phyloP scores from a whole-genome alignment of 108 stramenopile genomes.

The Pseudonitzschia delicatissima region DNA sequence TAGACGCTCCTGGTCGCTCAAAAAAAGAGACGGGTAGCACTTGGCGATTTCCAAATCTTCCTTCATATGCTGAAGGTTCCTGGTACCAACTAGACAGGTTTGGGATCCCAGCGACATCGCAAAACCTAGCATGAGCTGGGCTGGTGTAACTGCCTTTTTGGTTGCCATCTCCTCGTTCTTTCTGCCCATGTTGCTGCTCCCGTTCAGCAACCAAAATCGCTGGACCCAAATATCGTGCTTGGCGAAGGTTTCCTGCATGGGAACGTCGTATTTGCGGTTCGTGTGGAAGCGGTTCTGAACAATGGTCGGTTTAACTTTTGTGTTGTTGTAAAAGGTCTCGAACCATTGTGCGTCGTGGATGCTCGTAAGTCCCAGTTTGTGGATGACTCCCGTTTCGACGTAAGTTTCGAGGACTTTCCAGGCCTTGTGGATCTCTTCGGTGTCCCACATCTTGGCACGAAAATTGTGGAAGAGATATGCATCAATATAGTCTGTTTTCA shows the following conservation, averaged over 20 bases:
- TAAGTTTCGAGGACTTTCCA: slow-evolving; percentile 40
- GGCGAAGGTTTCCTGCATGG: neutral
- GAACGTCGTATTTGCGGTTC: slow-evolving; percentile 32
- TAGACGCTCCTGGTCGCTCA: neutral
- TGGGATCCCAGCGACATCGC: neutral
- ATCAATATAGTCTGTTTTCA: slow-evolving; percentile 39
- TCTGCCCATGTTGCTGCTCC: neutral
- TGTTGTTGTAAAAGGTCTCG: slow-evolving; percentile 15
- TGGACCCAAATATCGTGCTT: neutral
- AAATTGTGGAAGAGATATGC: slow-evolving; percentile 45
- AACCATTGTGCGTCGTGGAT: slow-evolving; percentile 36
- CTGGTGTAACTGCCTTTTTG: neutral
- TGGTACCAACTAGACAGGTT: slow-evolving; percentile 8
- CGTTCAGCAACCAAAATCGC: slow-evolving; percentile 6
- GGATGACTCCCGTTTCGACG: slow-evolving; percentile 31
- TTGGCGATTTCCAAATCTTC: neutral
- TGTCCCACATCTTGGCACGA: slow-evolving; percentile 35
- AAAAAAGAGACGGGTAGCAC: neutral
- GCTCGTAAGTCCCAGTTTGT: slow-evolving; percentile 40
- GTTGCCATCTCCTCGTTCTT: neutral
- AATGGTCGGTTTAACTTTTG: slow-evolving; percentile 30
- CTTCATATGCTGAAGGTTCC: neutral
- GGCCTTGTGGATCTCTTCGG: slow-evolving; percentile 28
- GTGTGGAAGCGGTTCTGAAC: slow-evolving; percentile 46
- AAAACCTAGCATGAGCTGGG: neutral